Conservation (phyloP, 164 flowering plant genomes). For the Chimonanthus praecox region DNA sequence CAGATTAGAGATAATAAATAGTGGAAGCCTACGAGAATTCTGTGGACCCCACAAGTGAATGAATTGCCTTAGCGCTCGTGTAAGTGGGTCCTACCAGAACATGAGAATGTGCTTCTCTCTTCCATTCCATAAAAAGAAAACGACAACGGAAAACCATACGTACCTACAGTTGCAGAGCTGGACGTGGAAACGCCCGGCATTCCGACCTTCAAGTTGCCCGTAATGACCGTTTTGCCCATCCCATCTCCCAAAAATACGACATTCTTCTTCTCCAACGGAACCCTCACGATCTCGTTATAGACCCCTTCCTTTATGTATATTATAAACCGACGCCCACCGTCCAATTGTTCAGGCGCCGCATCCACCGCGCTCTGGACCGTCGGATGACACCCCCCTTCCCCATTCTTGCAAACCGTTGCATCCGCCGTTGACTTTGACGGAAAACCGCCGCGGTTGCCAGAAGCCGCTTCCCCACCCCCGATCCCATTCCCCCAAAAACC, state of each 20-base stretch:
- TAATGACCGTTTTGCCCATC: constrained; percentile 77
- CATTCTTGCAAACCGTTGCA: constrained; percentile 65
- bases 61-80: no score
- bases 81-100: no score
- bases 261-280: constrained; percentile 58
- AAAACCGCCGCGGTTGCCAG: constrained; percentile 6
- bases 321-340: constrained; percentile 33
- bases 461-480: constrained; percentile 52
- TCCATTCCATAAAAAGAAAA: not conserved
- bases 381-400: constrained; percentile 26
- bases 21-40: no score
- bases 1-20: no score
- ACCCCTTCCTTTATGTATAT: constrained; percentile 60
- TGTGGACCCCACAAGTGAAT: no score
- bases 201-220: constrained; percentile 53
- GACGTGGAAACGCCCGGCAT: constrained; percentile 54
- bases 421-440: constrained; percentile 20
- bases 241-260: constrained; percentile 85
- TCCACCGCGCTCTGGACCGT: constrained; percentile 75
- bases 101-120: no score
- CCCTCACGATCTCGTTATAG: constrained; percentile 67
- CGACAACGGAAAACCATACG: constrained; percentile 4
- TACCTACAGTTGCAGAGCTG: constrained; percentile 78
- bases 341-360: constrained; percentile 44
- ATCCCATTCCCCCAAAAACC: constrained; percentile 8